Conservation (phyloP, 2,329 filamentous ascomycete genomes). For the Phoma sp. region DNA sequence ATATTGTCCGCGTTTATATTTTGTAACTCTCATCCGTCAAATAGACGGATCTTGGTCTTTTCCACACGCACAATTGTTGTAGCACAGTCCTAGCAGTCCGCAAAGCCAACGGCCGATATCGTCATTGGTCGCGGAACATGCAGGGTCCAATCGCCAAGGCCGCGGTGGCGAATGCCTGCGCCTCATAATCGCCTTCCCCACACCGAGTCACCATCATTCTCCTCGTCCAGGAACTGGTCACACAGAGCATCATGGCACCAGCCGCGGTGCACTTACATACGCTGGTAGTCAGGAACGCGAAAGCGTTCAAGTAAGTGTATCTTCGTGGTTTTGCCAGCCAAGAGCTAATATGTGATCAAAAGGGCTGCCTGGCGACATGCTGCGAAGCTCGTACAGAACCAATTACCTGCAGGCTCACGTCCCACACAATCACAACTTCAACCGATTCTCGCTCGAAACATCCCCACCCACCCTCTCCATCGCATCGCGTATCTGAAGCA, state of each 20-base stretch:
- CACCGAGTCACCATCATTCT: slow-evolving; percentile 19
- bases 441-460: slow-evolving; percentile 64
- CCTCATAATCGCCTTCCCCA: slow-evolving; percentile 32
- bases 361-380: slow-evolving; percentile 58
- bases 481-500: slow-evolving; percentile 69
- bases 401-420: slow-evolving; percentile 51
- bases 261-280: slow-evolving; percentile 48
- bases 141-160: slow-evolving; percentile 16
- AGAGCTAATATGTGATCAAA: slow-evolving; percentile 23
- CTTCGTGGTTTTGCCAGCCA: not conserved
- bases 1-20: slow-evolving; percentile 2
- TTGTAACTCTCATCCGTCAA: not conserved
- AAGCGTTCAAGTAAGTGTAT: slow-evolving; percentile 47
- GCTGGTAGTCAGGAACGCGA: slow-evolving; percentile 51
- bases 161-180: slow-evolving; percentile 28
- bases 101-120: slow-evolving; percentile 1
- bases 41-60: too few species aligned
- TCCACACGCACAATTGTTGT: not conserved
- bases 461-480: slow-evolving; percentile 65
- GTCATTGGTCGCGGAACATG: slow-evolving; percentile 18
- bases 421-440: slow-evolving; percentile 60
- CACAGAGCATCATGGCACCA: slow-evolving; percentile 45
- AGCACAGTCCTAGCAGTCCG: not conserved
- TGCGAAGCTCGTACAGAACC: slow-evolving; percentile 53
- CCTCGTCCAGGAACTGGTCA: slow-evolving; percentile 24